phyloP scores from a whole-genome alignment of 208 protist species.

The Leishmania martiniquensis region DNA sequence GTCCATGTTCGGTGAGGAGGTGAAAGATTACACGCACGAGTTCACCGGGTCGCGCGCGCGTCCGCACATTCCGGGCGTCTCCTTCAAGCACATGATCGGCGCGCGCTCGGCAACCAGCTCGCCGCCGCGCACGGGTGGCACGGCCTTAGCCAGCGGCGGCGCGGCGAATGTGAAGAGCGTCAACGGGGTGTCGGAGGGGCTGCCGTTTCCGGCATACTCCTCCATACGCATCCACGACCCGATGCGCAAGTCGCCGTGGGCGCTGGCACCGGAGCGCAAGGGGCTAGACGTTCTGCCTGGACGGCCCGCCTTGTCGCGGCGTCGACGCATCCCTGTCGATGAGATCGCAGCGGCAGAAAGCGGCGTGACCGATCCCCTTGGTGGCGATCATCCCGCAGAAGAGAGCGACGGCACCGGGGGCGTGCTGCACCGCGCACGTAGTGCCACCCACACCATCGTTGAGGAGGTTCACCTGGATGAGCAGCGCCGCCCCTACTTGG shows the following conservation, averaged over 20 bases:
- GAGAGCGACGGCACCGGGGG: conserved; percentile 6
- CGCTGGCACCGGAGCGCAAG: conserved; percentile 53
- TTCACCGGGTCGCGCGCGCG: conserved; percentile 42
- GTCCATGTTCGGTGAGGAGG: conserved; percentile 8
- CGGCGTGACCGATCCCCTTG: background rate
- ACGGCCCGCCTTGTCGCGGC: conserved; percentile 28
- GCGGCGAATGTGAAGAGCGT: conserved; percentile 13
- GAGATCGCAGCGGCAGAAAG: background rate
- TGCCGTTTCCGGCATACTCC: conserved; percentile 60
- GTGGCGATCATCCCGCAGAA: background rate
- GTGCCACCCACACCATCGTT: conserved; percentile 32
- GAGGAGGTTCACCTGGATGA: conserved; percentile 83
- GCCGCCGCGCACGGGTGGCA: conserved; percentile 2
- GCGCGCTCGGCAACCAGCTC: conserved; percentile 35
- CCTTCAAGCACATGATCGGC: conserved; percentile 43
- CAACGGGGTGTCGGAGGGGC: conserved; percentile 29
- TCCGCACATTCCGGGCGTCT: conserved; percentile 38
- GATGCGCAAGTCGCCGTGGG: conserved; percentile 72
- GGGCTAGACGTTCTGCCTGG: conserved; percentile 37
- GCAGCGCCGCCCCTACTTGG: conserved; percentile 66
- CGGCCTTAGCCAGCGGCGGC: conserved; percentile 1
- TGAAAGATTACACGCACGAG: conserved; percentile 15
- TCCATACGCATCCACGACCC: conserved; percentile 62
- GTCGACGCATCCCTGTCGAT: conserved; percentile 27
- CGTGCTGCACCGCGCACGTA: conserved; percentile 3